Evolutionary conservation across 192 early-diverging fungal species (phyloP), one percentile per base, ranked within the genome.

Genomic region (Coemansia sp.): DNA sequence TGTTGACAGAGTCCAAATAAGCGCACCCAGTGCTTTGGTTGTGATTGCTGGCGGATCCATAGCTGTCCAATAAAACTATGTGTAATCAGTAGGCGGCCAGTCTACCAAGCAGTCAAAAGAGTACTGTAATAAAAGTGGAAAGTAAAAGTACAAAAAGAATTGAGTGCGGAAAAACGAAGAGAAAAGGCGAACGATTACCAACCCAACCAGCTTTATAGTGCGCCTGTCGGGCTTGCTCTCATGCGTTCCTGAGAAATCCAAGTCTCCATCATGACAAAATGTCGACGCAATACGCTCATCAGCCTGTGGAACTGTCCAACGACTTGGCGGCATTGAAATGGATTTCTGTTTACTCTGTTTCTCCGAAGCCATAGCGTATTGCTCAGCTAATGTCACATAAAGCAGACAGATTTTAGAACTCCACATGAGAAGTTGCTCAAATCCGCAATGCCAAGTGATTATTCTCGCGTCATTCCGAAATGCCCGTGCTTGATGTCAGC

Each of bases 121-220:
- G 40, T 44, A n/a, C 15, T n/a, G 14, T n/a, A 44, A n/a, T n/a
- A 44, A 14, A 34, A 36, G 4, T 5, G 37, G n/a, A 34, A 56
- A 36, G 28, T 36, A 56, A 36, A 56, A 19, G 54, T 56, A 14
- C 8, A 56, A 36, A 56, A 36, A 15, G 2, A 19, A 20, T 21
- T n/a, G 15, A 17, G 34, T 56, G 26, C 34, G 54, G 34, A 36
- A 54, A 54, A 54, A 54, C 8, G 54, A 56, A 56, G 28, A 56
- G 19, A 51, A 51, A 51, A 51, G 21, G 22, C 12, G 25, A 36
- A n/a, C 54, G 54, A 17, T 26, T 56, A 36, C 54, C 54, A 56
- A 37, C n/a, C 14, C 15, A 34, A 34, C 11, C 26, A 10, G 40
- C 11, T 44, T 44, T 44, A 44, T 44, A 44, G 40, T 44, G 40